Conservation (phyloP, 1,139 yeast species). For the Hansenula lynferdii region DNA sequence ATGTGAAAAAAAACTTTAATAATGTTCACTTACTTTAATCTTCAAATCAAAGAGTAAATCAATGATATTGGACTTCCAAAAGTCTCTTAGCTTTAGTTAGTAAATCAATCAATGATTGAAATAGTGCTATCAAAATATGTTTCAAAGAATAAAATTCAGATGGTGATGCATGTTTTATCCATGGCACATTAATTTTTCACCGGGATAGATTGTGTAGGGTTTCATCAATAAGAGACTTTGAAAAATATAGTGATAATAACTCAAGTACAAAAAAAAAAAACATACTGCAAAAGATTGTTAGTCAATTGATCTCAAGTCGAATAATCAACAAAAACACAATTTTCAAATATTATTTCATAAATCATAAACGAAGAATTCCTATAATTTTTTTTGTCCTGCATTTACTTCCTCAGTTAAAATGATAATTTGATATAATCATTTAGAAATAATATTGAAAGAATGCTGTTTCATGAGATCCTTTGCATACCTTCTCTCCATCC, state of each 20-base stretch:
- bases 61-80: too few relatives aligned
- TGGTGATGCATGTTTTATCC: conserved; percentile 90
- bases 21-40: neutral
- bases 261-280: neutral
- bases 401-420: conserved; percentile 53
- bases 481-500: too few relatives aligned
- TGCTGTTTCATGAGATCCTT: too few relatives aligned
- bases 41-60: neutral
- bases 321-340: conserved; percentile 1
- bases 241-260: too few relatives aligned
- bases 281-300: conserved; percentile 9
- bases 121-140: neutral
- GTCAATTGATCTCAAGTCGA: conserved; percentile 1
- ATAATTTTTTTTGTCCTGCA: conserved; percentile 53
- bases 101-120: neutral
- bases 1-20: neutral
- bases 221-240: conserved; percentile 24
- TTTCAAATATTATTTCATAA: conserved; percentile 6
- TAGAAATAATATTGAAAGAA: conserved; percentile 4
- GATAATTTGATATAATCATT: conserved; percentile 30
- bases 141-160: conserved; percentile 59
- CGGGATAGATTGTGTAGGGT: conserved; percentile 37
- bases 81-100: too few relatives aligned
- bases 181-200: conserved; percentile 52
- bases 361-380: conserved; percentile 70